A percentile compares a stretch with the other conserved stretches of the same genome.
These are phyloP conservation scores for Mortierella antarctica DNA, from an alignment of 192 early-diverging fungal genomes.

Conservation along the genomic window DNA sequence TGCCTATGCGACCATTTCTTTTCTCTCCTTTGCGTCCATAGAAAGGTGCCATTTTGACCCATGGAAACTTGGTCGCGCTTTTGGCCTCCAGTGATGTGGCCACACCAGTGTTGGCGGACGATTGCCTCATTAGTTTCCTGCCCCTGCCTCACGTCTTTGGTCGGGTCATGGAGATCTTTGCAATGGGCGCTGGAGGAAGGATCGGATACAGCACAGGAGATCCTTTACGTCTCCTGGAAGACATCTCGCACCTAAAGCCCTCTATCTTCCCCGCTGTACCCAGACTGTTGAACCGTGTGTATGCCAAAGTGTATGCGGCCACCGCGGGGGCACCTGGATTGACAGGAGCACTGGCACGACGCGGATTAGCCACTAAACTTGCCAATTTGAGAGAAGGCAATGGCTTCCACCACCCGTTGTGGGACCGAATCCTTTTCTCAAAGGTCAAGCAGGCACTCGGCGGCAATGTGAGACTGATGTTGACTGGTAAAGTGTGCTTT, in stretches of 20 bases:
- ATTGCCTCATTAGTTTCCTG: conserved; percentile 69
- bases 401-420: conserved; percentile 78
- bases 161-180: conserved; percentile 66
- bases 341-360: conserved; percentile 66
- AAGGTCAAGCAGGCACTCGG: conserved; percentile 80
- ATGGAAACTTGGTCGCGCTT: conserved; percentile 75
- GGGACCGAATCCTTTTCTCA: conserved; percentile 91
- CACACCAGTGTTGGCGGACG: conserved; percentile 9
- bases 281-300: conserved; percentile 89
- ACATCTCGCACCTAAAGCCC: conserved; percentile 82
- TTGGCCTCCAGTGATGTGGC: conserved; percentile 23
- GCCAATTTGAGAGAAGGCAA: conserved; percentile 72
- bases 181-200: conserved; percentile 65
- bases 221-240: conserved; percentile 79
- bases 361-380: conserved; percentile 67
- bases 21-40: background rate
- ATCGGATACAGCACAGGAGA: conserved; percentile 87
- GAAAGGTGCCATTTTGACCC: conserved; percentile 77
- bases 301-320: conserved; percentile 75
- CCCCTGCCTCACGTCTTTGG: conserved; percentile 94
- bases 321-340: conserved; percentile 73
- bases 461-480: conserved; percentile 82
- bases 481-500: conserved; percentile 66
- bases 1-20: background rate
- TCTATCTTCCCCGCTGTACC: conserved; percentile 89